These are phyloP conservation scores for Deuterostichococcus epilithicus DNA, from an alignment of 139 green algal species.

Conservation along the genomic window DNA sequence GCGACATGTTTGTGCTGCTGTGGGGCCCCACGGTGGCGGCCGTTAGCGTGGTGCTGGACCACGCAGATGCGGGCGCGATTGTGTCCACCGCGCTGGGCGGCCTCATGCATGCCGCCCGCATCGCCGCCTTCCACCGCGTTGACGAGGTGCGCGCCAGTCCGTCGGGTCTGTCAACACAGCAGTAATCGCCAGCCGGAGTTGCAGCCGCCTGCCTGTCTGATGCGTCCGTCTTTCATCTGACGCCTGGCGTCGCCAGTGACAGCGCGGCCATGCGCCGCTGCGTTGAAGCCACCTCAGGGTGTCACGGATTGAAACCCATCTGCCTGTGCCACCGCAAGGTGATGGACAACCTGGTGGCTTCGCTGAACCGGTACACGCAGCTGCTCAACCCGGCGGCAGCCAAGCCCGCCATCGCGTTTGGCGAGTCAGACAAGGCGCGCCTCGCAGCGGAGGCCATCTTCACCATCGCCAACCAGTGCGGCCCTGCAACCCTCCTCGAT, in stretches of 20 bases:
- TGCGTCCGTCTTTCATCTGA: no score
- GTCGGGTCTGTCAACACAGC: no score
- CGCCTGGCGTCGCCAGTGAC: no score
- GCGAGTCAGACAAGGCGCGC: slow-evolving; percentile 59
- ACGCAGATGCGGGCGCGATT: slow-evolving; percentile 48
- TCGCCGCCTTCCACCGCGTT: slow-evolving; percentile 51
- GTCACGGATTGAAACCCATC: no score
- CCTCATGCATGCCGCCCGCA: slow-evolving; percentile 48
- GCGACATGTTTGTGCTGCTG: slow-evolving; percentile 86
- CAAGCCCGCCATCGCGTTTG: slow-evolving; percentile 63
- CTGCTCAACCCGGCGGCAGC: slow-evolving; percentile 46
- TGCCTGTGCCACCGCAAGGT: no score
- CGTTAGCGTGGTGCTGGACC: slow-evolving; percentile 87
- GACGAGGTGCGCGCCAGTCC: no score
- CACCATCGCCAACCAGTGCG: slow-evolving; percentile 65
- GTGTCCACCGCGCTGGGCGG: slow-evolving; percentile 45
- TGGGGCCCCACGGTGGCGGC: slow-evolving; percentile 87
- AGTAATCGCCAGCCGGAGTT: no score
- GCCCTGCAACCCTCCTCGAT: not conserved
- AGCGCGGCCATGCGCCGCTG: not conserved
- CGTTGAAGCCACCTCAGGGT: no score
- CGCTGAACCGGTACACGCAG: slow-evolving; percentile 69
- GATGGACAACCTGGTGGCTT: slow-evolving; percentile 63
- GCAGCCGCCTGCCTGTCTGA: not conserved
- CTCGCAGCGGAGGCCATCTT: slow-evolving; percentile 75